Evolutionary conservation across 1,139 yeast species (phyloP).

Genomic region (Pneumocystis oryctolagi): DNA sequence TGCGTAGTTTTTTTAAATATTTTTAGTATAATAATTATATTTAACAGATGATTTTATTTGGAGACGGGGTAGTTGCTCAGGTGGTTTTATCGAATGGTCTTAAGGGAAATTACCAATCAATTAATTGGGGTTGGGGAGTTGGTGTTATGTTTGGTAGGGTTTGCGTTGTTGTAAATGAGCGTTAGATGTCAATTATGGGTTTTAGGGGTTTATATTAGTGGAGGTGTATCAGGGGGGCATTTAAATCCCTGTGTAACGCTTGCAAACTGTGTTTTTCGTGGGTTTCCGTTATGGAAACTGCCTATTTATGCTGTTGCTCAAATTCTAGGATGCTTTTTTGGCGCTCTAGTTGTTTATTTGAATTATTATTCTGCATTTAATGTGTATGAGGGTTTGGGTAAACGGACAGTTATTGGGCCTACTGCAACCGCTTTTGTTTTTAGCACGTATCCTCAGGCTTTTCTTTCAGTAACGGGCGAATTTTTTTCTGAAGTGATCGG

Average conservation of each 20-base stretch:
- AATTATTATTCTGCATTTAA: constrained; percentile 21
- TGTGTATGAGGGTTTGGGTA: constrained; percentile 20
- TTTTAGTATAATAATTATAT: constrained; percentile 5
- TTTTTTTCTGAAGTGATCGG: constrained; percentile 33
- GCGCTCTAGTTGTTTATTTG: constrained; percentile 22
- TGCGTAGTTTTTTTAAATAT: constrained; percentile 9
- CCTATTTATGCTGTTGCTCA: constrained; percentile 22
- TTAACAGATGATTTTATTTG: constrained; percentile 26
- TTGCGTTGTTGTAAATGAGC: constrained; percentile 9
- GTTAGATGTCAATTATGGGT: background rate
- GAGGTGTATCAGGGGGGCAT: constrained; percentile 25
- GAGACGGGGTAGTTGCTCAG: constrained; percentile 37
- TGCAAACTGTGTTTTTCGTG: constrained; percentile 21
- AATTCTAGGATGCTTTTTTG: constrained; percentile 21
- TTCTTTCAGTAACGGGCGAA: constrained; percentile 31
- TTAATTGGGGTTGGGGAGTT: constrained; percentile 37
- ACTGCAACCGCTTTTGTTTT: constrained; percentile 30
- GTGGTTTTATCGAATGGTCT: constrained; percentile 24
- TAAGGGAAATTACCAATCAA: constrained; percentile 30
- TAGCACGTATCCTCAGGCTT: constrained; percentile 33
- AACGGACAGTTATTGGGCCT: constrained; percentile 20
- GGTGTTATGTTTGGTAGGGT: constrained; percentile 36
- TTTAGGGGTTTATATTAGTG: constrained; percentile 18
- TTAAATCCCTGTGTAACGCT: constrained; percentile 25
- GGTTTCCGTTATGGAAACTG: constrained; percentile 23